phyloP scores from a whole-genome alignment of 2,329 filamentous ascomycete genomes.

The Fusarium sororula region DNA sequence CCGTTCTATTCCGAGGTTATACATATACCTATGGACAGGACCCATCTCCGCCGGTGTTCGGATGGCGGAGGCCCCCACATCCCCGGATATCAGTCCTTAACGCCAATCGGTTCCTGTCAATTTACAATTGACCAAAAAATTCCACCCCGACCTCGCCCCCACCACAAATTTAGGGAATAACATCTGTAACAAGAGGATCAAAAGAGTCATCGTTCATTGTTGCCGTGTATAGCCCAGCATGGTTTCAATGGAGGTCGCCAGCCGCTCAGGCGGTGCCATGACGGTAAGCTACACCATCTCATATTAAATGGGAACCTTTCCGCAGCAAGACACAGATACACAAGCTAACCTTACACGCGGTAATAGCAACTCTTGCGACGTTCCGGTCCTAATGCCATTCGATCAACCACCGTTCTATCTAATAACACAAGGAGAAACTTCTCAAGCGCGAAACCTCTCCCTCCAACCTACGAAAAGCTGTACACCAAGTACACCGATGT shows the following conservation, averaged over 20 bases:
- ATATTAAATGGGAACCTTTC: conserved; percentile 6
- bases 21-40: neutral
- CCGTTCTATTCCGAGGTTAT: neutral
- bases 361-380: conserved; percentile 52
- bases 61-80: conserved; percentile 35
- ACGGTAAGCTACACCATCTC: conserved; percentile 49
- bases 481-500: conserved; percentile 81
- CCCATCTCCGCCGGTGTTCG: conserved; percentile 34
- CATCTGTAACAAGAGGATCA: conserved; percentile 14
- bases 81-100: conserved; percentile 36
- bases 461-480: conserved; percentile 84
- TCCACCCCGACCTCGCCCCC: conserved; percentile 44
- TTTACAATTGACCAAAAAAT: conserved; percentile 48
- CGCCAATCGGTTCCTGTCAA: conserved; percentile 49
- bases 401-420: conserved; percentile 37
- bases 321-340: neutral
- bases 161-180: conserved; percentile 29
- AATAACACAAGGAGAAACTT: conserved; percentile 50
- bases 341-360: conserved; percentile 14
- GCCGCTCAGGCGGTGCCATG: conserved; percentile 58
- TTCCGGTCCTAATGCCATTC: conserved; percentile 46
- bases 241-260: conserved; percentile 61
- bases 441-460: conserved; percentile 55
- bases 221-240: conserved; percentile 47
- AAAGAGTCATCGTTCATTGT: conserved; percentile 30